Conservation (phyloP, 345 rosid genomes). For the Citrus sinensis region DNA sequence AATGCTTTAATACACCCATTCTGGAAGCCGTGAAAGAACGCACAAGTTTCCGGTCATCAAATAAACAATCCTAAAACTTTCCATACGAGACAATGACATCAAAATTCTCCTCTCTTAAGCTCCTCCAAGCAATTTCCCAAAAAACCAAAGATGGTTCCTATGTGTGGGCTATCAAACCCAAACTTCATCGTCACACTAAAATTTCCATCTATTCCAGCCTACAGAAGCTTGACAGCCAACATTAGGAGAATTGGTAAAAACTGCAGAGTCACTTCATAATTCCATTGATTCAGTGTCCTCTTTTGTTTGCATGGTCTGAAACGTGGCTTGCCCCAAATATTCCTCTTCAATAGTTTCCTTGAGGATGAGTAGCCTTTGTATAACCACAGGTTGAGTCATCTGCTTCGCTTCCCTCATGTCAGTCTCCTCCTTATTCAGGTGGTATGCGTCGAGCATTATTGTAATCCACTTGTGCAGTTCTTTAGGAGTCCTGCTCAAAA, state of each 20-base stretch:
- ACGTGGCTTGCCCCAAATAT: conserved; percentile 47
- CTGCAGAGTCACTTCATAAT: conserved; percentile 17
- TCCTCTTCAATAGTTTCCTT: conserved; percentile 85
- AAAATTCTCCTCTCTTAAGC: neutral
- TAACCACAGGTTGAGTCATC: conserved; percentile 82
- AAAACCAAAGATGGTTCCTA: neutral
- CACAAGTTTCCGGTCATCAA: neutral
- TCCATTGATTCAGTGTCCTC: conserved; percentile 31
- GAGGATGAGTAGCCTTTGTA: conserved; percentile 80
- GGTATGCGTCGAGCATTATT: conserved; percentile 85
- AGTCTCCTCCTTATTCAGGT: conserved; percentile 71
- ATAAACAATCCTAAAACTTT: neutral
- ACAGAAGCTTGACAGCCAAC: neutral
- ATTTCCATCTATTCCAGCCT: neutral
- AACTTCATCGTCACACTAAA: neutral
- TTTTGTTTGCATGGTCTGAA: conserved; percentile 12
- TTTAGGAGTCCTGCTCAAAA: conserved; percentile 62
- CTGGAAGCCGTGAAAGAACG: neutral
- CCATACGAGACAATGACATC: neutral
- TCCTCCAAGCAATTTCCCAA: neutral
- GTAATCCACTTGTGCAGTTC: conserved; percentile 94
- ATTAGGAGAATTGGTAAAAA: neutral
- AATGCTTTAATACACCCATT: too few relatives aligned
- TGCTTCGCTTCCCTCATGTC: conserved; percentile 81
- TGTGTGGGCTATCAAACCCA: neutral